A percentile compares a stretch with the other conserved stretches of the same genome.
These are phyloP conservation scores for Dujonia santamariae DNA, from an alignment of 1,139 yeast species.

Conservation along the genomic window DNA sequence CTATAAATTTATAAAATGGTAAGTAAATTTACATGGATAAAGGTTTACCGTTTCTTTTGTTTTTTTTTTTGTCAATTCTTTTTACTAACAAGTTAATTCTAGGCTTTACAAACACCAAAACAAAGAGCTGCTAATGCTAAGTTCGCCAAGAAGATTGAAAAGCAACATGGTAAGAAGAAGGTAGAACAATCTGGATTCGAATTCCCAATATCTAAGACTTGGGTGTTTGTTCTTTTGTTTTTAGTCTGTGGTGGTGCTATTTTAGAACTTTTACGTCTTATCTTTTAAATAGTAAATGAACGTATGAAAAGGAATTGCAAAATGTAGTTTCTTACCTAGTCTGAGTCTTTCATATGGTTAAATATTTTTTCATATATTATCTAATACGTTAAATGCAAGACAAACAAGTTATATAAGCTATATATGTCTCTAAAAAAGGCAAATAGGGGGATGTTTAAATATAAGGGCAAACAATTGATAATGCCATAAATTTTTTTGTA, in stretches of 20 bases:
- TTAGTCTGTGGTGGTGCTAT: conserved; percentile 82
- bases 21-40: background rate
- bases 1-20: background rate
- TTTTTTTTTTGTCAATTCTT: background rate
- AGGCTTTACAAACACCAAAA: conserved; percentile 70
- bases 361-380: too few species aligned
- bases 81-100: conserved; percentile 3
- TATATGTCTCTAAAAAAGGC: too few species aligned
- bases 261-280: conserved; percentile 58
- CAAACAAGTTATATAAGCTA: too few species aligned
- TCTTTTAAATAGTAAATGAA: conserved; percentile 35
- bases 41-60: background rate
- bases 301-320: too few species aligned
- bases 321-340: too few species aligned
- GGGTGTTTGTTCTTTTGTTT: conserved; percentile 64
- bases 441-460: too few species aligned
- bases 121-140: conserved; percentile 83
- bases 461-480: too few species aligned
- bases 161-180: conserved; percentile 65
- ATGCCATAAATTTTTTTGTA: too few species aligned
- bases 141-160: conserved; percentile 71
- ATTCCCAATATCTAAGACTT: conserved; percentile 53
- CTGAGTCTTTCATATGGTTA: too few species aligned
- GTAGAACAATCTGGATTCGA: conserved; percentile 23
- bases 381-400: too few species aligned